phyloP scores from a whole-genome alignment of 106 monocot species.

The Platanthera guangdongensis region DNA sequence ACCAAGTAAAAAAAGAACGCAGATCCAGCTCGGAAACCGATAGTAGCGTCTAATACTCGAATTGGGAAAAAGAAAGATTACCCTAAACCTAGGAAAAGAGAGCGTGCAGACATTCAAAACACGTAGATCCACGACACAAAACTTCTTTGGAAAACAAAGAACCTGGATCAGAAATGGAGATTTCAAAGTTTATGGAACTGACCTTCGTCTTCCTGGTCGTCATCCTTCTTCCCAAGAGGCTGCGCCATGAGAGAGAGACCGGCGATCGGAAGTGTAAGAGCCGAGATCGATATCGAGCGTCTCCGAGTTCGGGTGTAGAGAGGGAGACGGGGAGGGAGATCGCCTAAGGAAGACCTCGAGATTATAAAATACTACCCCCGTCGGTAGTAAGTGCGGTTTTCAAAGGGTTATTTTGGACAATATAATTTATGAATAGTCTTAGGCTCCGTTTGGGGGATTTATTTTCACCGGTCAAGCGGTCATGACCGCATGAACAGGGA shows the following conservation, averaged over 20 bases:
- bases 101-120: background rate
- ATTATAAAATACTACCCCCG: no score
- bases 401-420: no score
- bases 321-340: background rate
- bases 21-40: conserved; percentile 10
- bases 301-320: background rate
- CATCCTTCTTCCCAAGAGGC: conserved; percentile 85
- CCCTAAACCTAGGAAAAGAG: background rate
- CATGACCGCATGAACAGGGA: no score
- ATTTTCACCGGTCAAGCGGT: no score
- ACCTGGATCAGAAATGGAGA: conserved; percentile 4
- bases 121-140: background rate
- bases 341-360: background rate
- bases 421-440: no score
- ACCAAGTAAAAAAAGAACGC: conserved; percentile 8
- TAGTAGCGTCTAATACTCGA: background rate
- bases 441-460: no score
- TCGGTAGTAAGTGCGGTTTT: no score
- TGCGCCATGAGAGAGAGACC: conserved; percentile 45
- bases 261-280: background rate
- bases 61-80: background rate
- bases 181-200: background rate
- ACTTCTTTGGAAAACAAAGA: background rate
- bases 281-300: background rate
- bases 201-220: conserved; percentile 78